Conservation (phyloP, 2,329 filamentous ascomycete species). For the Aplosporella prunicola region DNA sequence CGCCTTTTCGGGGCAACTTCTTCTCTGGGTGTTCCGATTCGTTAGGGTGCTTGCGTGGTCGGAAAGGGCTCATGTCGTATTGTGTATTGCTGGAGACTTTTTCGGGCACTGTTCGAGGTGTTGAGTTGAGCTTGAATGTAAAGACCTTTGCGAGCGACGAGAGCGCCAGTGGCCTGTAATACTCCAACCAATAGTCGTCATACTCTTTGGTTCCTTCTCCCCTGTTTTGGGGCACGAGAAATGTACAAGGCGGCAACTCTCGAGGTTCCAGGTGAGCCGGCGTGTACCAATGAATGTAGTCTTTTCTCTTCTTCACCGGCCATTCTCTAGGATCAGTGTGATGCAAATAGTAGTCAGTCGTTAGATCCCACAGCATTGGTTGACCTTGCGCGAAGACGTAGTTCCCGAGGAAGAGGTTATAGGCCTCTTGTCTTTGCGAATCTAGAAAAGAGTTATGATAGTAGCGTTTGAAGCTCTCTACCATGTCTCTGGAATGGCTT, state of each 20-base stretch:
- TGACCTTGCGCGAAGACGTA: conserved; percentile 82
- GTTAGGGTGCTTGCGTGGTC: conserved; percentile 48
- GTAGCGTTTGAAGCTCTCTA: conserved; percentile 97
- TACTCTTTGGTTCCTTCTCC: conserved; percentile 46
- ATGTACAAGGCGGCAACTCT: conserved; percentile 45
- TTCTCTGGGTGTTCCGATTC: conserved; percentile 43
- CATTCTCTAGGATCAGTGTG: conserved; percentile 73
- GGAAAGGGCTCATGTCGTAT: conserved; percentile 83
- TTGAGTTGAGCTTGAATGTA: conserved; percentile 84
- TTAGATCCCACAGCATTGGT: conserved; percentile 93
- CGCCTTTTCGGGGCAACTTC: conserved; percentile 55
- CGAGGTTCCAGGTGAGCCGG: conserved; percentile 59
- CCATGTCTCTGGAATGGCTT: conserved; percentile 94
- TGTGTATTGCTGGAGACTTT: conserved; percentile 61
- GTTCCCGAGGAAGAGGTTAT: conserved; percentile 93
- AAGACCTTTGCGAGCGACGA: conserved; percentile 91
- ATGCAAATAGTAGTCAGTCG: conserved; percentile 93
- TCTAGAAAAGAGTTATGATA: conserved; percentile 99
- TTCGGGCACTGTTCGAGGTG: conserved; percentile 71
- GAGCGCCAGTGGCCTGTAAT: conserved; percentile 79
- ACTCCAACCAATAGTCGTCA: conserved; percentile 96
- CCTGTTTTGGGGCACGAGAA: conserved; percentile 22
- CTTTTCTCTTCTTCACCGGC: conserved; percentile 51
- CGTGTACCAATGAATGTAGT: conserved; percentile 88
- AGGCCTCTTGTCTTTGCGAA: conserved; percentile 94